Evolutionary conservation across 1,284 basidiomycete genomes (phyloP).

Genomic region (Ustilago trichophora): DNA sequence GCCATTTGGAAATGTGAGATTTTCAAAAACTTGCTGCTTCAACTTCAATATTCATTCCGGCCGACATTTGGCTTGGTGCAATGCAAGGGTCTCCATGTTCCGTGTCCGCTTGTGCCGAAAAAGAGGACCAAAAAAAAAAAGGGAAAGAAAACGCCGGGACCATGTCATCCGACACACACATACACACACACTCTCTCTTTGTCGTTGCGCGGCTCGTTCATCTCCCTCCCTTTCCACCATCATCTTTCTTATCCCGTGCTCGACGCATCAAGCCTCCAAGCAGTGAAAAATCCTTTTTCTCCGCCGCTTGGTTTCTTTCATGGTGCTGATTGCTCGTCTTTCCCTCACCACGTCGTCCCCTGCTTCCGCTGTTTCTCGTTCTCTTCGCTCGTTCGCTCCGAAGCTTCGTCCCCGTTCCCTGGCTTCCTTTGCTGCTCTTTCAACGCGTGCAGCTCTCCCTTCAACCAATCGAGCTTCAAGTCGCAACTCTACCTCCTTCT

Average conservation of each 20-base stretch:
- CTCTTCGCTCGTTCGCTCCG: slow-evolving; percentile 35
- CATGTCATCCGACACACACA: slow-evolving; percentile 25
- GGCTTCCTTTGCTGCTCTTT: background rate
- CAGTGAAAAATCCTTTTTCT: background rate
- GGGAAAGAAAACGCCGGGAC: slow-evolving; percentile 6
- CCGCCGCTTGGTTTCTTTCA: slow-evolving; percentile 22
- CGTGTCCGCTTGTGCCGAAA: too few species aligned
- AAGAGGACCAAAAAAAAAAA: slow-evolving; percentile 1
- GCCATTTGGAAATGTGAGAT: slow-evolving; percentile 7
- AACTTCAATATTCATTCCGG: too few species aligned
- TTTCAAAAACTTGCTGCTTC: too few species aligned
- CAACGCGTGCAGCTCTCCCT: slow-evolving; percentile 3
- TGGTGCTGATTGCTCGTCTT: slow-evolving; percentile 21
- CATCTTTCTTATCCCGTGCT: too few species aligned
- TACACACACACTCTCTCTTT: background rate
- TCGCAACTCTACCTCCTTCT: background rate
- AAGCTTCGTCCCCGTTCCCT: slow-evolving; percentile 12
- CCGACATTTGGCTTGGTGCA: too few species aligned
- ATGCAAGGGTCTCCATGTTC: too few species aligned
- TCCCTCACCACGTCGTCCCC: background rate
- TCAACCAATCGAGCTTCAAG: too few species aligned
- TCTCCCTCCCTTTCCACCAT: background rate
- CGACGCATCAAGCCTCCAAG: too few species aligned
- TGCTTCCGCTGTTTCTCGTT: slow-evolving; percentile 12
- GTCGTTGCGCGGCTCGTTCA: background rate